These are phyloP conservation scores for Saccharomycopsis microspora DNA, from an alignment of 805 yeast genomes.

Conservation along the genomic window DNA sequence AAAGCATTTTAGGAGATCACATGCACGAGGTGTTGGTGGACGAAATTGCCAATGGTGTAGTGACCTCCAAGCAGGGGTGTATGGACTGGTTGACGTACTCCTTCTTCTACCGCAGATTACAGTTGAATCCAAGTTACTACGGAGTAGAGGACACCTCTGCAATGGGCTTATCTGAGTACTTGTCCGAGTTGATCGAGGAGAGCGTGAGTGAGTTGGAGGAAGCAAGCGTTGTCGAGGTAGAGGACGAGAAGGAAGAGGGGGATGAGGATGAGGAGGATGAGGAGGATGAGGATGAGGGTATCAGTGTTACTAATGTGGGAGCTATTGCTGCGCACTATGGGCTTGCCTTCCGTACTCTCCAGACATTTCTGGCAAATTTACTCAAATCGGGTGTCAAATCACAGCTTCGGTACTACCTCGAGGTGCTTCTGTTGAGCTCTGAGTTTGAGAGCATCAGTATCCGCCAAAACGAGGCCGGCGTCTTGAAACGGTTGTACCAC, in stretches of 20 bases:
- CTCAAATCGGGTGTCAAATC: slow-evolving; percentile 40
- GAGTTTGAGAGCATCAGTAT: slow-evolving; percentile 63
- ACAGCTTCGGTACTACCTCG: slow-evolving; percentile 50
- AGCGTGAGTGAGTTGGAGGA: slow-evolving; percentile 52
- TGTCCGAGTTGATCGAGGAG: slow-evolving; percentile 75
- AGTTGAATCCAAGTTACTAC: slow-evolving; percentile 78
- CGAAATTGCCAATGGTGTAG: slow-evolving; percentile 59
- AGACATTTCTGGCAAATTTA: slow-evolving; percentile 30
- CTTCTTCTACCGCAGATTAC: slow-evolving; percentile 70
- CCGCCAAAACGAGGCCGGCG: slow-evolving; percentile 44
- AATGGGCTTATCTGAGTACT: slow-evolving; percentile 63
- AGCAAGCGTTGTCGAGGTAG: slow-evolving; percentile 51
- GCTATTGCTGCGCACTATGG: slow-evolving; percentile 67
- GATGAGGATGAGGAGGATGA: slow-evolving; percentile 24
- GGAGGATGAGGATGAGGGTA: slow-evolving; percentile 25
- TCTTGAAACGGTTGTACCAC: slow-evolving; percentile 39
- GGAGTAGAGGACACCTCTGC: slow-evolving; percentile 59
- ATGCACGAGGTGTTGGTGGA: slow-evolving; percentile 59
- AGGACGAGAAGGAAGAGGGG: slow-evolving; percentile 27
- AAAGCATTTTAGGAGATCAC: slow-evolving; percentile 51
- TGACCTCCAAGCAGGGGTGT: slow-evolving; percentile 68
- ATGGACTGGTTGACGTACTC: slow-evolving; percentile 85
- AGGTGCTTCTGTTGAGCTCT: slow-evolving; percentile 50
- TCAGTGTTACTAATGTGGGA: slow-evolving; percentile 58
- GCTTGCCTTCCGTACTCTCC: slow-evolving; percentile 56